phyloP scores from a whole-genome alignment of 495 filamentous ascomycete genomes.

The Aspergillus wentii region DNA sequence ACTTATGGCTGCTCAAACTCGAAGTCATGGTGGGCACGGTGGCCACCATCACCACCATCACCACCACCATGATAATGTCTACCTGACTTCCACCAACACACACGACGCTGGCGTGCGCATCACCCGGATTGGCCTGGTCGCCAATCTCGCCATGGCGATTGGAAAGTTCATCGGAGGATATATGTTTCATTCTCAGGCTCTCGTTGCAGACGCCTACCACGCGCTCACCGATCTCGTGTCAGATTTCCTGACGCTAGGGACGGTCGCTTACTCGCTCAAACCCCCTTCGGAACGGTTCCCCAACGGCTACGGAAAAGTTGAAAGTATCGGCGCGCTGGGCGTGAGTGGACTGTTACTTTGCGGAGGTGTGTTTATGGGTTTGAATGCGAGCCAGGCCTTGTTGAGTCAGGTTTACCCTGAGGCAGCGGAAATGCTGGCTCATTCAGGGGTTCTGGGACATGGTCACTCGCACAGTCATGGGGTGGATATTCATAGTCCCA shows the following conservation, averaged over 20 bases:
- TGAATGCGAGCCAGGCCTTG: slow-evolving; percentile 68
- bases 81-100: slow-evolving; percentile 82
- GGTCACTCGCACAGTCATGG: slow-evolving; percentile 61
- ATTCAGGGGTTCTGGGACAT: slow-evolving; percentile 45
- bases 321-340: slow-evolving; percentile 87
- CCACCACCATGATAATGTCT: slow-evolving; percentile 83
- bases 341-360: slow-evolving; percentile 84
- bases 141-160: slow-evolving; percentile 91
- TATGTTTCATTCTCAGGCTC: slow-evolving; percentile 86
- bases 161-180: slow-evolving; percentile 90
- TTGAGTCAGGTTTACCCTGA: slow-evolving; percentile 79
- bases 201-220: slow-evolving; percentile 94
- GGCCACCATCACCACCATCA: slow-evolving; percentile 50
- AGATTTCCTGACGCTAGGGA: slow-evolving; percentile 88
- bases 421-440: slow-evolving; percentile 55
- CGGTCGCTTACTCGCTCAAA: slow-evolving; percentile 84
- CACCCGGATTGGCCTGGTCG: slow-evolving; percentile 84
- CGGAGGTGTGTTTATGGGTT: slow-evolving; percentile 87
- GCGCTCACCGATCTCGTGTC: slow-evolving; percentile 91
- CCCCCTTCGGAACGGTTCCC: slow-evolving; percentile 80
- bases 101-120: slow-evolving; percentile 93
- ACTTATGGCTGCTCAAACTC: slow-evolving; percentile 35
- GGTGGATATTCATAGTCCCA: slow-evolving; percentile 59
- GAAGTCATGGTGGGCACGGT: slow-evolving; percentile 29
- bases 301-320: slow-evolving; percentile 92